phyloP scores from a whole-genome alignment of 2,329 filamentous ascomycete species.

The Ilyonectria robusta region DNA sequence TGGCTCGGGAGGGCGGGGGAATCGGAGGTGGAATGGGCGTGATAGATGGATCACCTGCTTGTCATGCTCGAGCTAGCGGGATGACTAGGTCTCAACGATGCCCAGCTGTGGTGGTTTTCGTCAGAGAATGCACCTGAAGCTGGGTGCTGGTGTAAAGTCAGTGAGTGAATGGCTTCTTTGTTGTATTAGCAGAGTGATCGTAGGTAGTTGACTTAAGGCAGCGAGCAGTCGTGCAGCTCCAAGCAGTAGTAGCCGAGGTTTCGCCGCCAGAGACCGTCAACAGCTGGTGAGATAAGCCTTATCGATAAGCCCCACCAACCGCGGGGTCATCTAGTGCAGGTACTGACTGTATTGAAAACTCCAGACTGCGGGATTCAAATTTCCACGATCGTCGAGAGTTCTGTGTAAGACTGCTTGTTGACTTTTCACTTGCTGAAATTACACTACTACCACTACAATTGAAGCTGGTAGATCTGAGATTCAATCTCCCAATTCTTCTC shows the following conservation, averaged over 20 bases:
- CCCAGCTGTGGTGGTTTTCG: background rate
- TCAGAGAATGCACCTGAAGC: background rate
- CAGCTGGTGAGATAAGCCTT: slow-evolving; percentile 27
- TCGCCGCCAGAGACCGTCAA: slow-evolving; percentile 32
- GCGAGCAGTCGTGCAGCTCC: slow-evolving; percentile 34
- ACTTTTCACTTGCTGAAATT: background rate
- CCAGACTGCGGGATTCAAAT: slow-evolving; percentile 3
- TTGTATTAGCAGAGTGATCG: background rate
- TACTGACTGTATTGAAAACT: background rate
- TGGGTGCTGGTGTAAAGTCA: background rate
- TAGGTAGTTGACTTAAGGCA: slow-evolving; percentile 29
- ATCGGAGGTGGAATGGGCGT: slow-evolving; percentile 26
- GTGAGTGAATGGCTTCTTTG: background rate
- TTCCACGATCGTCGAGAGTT: background rate
- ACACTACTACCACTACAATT: background rate
- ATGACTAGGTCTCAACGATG: background rate
- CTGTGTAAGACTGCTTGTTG: slow-evolving; percentile 2
- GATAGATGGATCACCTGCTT: slow-evolving; percentile 16
- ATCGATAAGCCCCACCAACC: slow-evolving; percentile 30
- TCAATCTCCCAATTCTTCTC: background rate
- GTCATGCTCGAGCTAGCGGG: slow-evolving; percentile 11
- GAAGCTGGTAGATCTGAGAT: background rate
- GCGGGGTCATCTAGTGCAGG: slow-evolving; percentile 34
- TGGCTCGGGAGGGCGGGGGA: slow-evolving; percentile 27
- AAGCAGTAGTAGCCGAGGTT: slow-evolving; percentile 35